Conservation (phyloP, 768 basidiomycete species). For the Tubosaeta sp. region DNA sequence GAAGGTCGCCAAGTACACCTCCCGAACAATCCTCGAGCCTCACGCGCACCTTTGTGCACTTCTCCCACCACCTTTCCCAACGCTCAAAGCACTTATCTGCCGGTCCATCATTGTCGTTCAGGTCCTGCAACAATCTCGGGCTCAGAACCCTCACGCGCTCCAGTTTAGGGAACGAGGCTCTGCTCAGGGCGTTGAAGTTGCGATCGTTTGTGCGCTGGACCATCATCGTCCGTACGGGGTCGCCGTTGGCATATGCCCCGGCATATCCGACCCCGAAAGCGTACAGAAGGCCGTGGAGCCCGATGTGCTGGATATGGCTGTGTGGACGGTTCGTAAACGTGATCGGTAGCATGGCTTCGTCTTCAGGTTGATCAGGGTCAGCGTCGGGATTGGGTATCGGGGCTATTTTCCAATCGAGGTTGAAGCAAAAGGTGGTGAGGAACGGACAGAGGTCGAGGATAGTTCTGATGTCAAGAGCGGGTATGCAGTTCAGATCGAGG, state of each 20-base stretch:
- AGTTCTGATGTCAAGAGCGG: slow-evolving; percentile 49
- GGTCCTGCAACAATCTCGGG: slow-evolving; percentile 47
- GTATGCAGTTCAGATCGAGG: slow-evolving; percentile 63
- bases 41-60: slow-evolving; percentile 45
- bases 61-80: slow-evolving; percentile 70
- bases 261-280: slow-evolving; percentile 66
- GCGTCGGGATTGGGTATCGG: slow-evolving; percentile 14
- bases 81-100: slow-evolving; percentile 39
- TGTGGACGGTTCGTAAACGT: slow-evolving; percentile 51
- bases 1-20: slow-evolving; percentile 46
- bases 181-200: slow-evolving; percentile 53
- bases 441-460: slow-evolving; percentile 63
- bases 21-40: slow-evolving; percentile 78
- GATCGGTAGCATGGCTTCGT: slow-evolving; percentile 32
- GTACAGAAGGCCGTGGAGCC: slow-evolving; percentile 62
- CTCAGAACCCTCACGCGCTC: slow-evolving; percentile 57
- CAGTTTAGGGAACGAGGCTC: slow-evolving; percentile 56
- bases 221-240: slow-evolving; percentile 42
- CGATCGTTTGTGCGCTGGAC: slow-evolving; percentile 59
- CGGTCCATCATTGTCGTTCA: slow-evolving; percentile 55
- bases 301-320: slow-evolving; percentile 53
- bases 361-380: slow-evolving; percentile 14
- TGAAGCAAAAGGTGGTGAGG: slow-evolving; percentile 64
- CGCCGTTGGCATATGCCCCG: slow-evolving; percentile 37
- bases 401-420: slow-evolving; percentile 66